Evolutionary conservation across 2,329 filamentous ascomycete species (phyloP).

Genomic region (Hypoxylon sp.): DNA sequence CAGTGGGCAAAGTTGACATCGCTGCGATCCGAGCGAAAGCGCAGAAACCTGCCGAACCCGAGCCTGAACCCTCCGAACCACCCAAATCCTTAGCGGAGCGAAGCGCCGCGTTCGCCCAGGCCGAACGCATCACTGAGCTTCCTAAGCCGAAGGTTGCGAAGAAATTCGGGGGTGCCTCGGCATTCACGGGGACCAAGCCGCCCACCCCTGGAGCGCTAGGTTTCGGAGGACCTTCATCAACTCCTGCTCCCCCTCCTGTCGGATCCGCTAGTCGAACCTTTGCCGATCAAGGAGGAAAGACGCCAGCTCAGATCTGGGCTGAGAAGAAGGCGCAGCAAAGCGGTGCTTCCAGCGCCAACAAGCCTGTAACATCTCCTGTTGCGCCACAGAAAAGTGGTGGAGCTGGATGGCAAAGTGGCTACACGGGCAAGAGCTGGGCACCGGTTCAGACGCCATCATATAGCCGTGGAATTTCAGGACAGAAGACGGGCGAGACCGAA

Average conservation of each 20-base stretch:
- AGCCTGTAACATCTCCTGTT: constrained; percentile 67
- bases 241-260: constrained; percentile 73
- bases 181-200: constrained; percentile 90
- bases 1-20: constrained; percentile 96
- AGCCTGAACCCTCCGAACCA: constrained; percentile 57
- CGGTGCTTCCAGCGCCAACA: constrained; percentile 65
- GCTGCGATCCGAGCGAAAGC: constrained; percentile 90
- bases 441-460: constrained; percentile 82
- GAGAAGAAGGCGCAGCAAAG: constrained; percentile 93
- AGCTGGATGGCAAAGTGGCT: constrained; percentile 87
- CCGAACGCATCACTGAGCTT: constrained; percentile 86
- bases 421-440: constrained; percentile 90
- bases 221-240: constrained; percentile 72
- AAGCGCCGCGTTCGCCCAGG: constrained; percentile 79
- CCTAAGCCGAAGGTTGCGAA: constrained; percentile 97
- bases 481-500: constrained; percentile 73
- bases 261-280: constrained; percentile 92
- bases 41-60: constrained; percentile 70
- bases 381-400: constrained; percentile 76
- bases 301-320: constrained; percentile 95
- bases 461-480: constrained; percentile 72
- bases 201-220: constrained; percentile 80
- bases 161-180: constrained; percentile 80
- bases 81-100: constrained; percentile 81
- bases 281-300: constrained; percentile 95